Conservation (phyloP, 2,329 filamentous ascomycete genomes). For the Diplodia intermedia region DNA sequence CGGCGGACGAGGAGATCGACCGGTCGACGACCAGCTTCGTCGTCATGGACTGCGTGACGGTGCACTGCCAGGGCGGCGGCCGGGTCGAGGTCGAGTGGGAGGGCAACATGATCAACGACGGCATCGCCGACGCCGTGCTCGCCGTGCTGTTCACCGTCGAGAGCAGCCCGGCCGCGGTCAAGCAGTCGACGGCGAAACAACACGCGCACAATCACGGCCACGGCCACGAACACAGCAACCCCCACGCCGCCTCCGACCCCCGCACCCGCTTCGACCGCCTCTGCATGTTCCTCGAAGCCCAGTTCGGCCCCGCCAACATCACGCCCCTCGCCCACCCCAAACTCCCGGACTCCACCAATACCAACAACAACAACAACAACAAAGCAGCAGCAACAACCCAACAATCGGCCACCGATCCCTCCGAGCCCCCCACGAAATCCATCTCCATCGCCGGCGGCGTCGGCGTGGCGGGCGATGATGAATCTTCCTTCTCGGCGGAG, state of each 20-base stretch:
- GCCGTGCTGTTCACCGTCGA: constrained; percentile 91
- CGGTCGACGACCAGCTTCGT: constrained; percentile 62
- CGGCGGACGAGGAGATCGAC: constrained; percentile 68
- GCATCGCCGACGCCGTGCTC: constrained; percentile 96
- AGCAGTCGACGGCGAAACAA: constrained; percentile 60
- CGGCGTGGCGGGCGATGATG: constrained; percentile 37
- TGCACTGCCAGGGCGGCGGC: constrained; percentile 78
- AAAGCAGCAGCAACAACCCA: not conserved
- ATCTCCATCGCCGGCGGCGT: constrained; percentile 20
- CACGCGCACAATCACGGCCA: constrained; percentile 52
- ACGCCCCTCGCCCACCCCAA: constrained; percentile 74
- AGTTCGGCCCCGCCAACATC: constrained; percentile 82
- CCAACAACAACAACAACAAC: constrained; percentile 28
- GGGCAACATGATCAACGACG: constrained; percentile 96
- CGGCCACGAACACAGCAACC: constrained; percentile 59
- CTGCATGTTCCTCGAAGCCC: constrained; percentile 94
- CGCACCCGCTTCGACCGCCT: constrained; percentile 82
- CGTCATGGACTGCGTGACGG: constrained; percentile 89
- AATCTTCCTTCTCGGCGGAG: constrained; percentile 35
- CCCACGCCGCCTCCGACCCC: constrained; percentile 73
- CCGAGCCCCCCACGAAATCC: constrained; percentile 41
- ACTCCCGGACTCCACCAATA: too few species aligned
- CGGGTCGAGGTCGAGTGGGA: constrained; percentile 96
- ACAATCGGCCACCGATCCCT: constrained; percentile 22
- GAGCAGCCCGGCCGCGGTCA: constrained; percentile 91